These are phyloP conservation scores for Diplotaxis tenuifolia DNA, from an alignment of 345 rosid genomes.

Conservation along the genomic window DNA sequence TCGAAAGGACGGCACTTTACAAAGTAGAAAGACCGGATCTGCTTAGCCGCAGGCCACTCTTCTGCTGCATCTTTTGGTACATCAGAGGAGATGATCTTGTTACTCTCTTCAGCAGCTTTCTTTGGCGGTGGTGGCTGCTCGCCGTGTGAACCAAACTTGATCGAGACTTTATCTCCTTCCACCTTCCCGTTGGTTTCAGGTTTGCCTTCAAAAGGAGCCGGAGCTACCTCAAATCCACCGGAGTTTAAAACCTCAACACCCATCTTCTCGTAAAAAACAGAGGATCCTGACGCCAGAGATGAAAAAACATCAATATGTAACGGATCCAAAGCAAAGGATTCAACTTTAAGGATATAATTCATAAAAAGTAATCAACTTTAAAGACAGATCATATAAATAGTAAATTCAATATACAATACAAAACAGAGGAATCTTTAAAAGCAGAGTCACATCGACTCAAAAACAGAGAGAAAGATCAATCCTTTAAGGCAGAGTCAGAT, in stretches of 20 bases:
- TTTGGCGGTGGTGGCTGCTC: conserved; percentile 55
- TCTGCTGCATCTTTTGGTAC: conserved; percentile 63
- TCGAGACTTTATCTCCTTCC: conserved; percentile 43
- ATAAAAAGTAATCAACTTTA: not conserved
- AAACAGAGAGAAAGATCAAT: not conserved
- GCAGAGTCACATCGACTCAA: not conserved
- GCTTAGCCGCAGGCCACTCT: conserved; percentile 79
- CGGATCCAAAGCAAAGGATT: conserved; percentile 20
- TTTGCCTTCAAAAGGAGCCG: conserved; percentile 49
- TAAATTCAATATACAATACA: not conserved
- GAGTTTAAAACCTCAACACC: conserved; percentile 63
- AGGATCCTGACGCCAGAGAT: conserved; percentile 32
- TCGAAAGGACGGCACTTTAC: conserved; percentile 48
- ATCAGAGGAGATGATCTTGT: conserved; percentile 35
- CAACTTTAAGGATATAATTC: conserved; percentile 20
- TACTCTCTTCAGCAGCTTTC: conserved; percentile 40
- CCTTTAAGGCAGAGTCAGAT: conserved; percentile 5
- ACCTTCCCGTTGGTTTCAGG: conserved; percentile 52
- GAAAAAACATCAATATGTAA: not conserved
- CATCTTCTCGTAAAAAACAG: conserved; percentile 42
- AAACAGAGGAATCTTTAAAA: not conserved
- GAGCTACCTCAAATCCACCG: conserved; percentile 67
- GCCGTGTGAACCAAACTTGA: conserved; percentile 59
- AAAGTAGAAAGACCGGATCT: conserved; percentile 65
- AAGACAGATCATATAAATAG: conserved; percentile 16